Base-by-base conservation (phyloP, 2,329 filamentous ascomycete species). In the Eutypella sp. region DNA sequence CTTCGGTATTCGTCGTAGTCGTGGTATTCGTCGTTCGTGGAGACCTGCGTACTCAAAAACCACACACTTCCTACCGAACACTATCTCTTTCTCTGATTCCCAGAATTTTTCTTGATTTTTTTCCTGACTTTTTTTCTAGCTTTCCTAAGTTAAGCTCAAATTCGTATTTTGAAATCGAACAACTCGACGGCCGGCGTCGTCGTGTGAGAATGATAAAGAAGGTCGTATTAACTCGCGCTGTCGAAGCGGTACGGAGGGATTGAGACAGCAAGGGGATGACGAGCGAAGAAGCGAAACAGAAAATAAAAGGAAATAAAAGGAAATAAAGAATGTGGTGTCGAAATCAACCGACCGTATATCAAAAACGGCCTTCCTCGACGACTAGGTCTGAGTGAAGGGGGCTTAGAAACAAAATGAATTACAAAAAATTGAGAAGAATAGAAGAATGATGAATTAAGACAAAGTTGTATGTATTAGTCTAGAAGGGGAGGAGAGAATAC, bases 181-280 rank as follows among this genome's bases (percentile, higher is more conserved):
- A 48, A n/a, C n/a, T 45, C 47, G 67, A 69, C 67, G 67, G 48
- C 67, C 67, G 60, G 67, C 67, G 67, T 69, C 67, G 54, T 57
- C 46, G 46, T 46, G 47, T 46, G 41, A 50, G 48, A n/a, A n/a
- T n/a, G n/a, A n/a, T n/a, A n/a, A n/a, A n/a, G n/a, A n/a, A n/a
- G n/a, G n/a, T n/a, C n/a, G n/a, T n/a, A n/a, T n/a, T 42, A 44
- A 47, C 13, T 19, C 48, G 18, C 33, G 44, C 41, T 44, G 38
- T 45, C 33, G 44, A 47, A 36, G 31, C 33, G 24, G 45, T 22
- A 31, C 19, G 23, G 19, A 16, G 41, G 37, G 48, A 40, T 40
- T 25, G 46, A 25, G 40, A 41, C 39, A 29, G 40, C 39, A 49
- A 44, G 47, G 27, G 42, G 52, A 45, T 45, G 49, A 52, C 41